These are phyloP conservation scores for Fusarium keratoplasticum DNA, from an alignment of 2,329 filamentous ascomycete genomes.

Conservation along the genomic window DNA sequence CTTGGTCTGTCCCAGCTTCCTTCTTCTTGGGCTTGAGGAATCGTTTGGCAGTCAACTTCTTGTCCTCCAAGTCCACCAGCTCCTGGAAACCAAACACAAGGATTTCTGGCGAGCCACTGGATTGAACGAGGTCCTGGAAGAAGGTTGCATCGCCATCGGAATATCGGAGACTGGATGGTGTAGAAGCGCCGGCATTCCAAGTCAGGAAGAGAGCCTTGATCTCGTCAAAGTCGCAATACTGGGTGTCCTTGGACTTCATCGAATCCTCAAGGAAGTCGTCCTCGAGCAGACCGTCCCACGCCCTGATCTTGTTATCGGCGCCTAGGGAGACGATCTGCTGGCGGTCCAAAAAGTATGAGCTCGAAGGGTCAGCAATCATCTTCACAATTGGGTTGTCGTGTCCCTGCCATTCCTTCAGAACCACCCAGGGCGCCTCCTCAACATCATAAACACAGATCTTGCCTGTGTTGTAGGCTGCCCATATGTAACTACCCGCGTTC, in stretches of 20 bases:
- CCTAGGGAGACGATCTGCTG: slow-evolving; percentile 89
- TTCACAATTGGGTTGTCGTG: slow-evolving; percentile 86
- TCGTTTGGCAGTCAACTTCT: slow-evolving; percentile 95
- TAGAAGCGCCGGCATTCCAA: slow-evolving; percentile 97
- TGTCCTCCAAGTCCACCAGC: slow-evolving; percentile 97
- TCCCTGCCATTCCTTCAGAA: slow-evolving; percentile 95
- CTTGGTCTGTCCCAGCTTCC: slow-evolving; percentile 80
- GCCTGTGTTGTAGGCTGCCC: slow-evolving; percentile 95
- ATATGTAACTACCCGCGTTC: slow-evolving; percentile 84
- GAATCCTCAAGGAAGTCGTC: slow-evolving; percentile 94
- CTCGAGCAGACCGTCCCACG: slow-evolving; percentile 93
- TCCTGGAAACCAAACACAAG: slow-evolving; percentile 98
- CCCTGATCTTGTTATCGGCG: slow-evolving; percentile 83
- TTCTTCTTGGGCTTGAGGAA: slow-evolving; percentile 93
- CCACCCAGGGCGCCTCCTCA: slow-evolving; percentile 81
- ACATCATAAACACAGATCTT: slow-evolving; percentile 95
- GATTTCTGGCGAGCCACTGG: slow-evolving; percentile 86
- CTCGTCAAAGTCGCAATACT: slow-evolving; percentile 89
- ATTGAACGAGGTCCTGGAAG: slow-evolving; percentile 81
- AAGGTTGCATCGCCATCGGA: slow-evolving; percentile 79
- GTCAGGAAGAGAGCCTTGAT: slow-evolving; percentile 85
- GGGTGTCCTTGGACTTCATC: slow-evolving; percentile 85
- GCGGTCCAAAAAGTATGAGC: slow-evolving; percentile 86
- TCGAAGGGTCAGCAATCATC: slow-evolving; percentile 81
- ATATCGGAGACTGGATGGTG: slow-evolving; percentile 83